Percentiles rank a stretch among this genome's conserved stretches.
Evolutionary conservation across 495 filamentous ascomycete species (phyloP).

Genomic region (Xylaria flabelliformis): DNA sequence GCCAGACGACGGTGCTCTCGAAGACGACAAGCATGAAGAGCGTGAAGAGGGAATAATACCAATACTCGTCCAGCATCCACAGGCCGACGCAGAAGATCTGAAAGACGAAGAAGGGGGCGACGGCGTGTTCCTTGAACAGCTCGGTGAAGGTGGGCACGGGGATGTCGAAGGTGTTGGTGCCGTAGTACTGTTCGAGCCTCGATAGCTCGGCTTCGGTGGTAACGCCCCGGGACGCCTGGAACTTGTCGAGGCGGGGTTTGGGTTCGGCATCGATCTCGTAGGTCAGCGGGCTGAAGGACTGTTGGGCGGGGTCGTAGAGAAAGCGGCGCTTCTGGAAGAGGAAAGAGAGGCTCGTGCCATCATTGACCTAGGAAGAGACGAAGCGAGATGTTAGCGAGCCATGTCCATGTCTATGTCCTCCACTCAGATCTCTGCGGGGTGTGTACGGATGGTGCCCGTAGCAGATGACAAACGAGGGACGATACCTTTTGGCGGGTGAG

Average conservation of each 20-base stretch:
- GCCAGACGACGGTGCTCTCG: constrained; percentile 99
- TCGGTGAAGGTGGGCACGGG: constrained; percentile 94
- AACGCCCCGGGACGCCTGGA: constrained; percentile 81
- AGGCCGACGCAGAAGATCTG: constrained; percentile 98
- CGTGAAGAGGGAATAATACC: constrained; percentile 99
- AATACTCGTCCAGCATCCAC: constrained; percentile 99
- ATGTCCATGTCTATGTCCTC: background rate
- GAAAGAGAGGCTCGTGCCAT: constrained; percentile 81
- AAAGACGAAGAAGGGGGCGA: constrained; percentile 99
- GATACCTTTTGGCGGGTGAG: constrained; percentile 74
- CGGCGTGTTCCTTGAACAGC: constrained; percentile 97
- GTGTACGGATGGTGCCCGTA: background rate
- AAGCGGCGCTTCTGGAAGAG: constrained; percentile 98
- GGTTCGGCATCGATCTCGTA: constrained; percentile 88
- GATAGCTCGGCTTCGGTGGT: constrained; percentile 72
- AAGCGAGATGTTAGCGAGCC: constrained; percentile 25
- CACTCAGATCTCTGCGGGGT: background rate
- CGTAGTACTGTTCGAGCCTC: constrained; percentile 87
- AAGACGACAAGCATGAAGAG: constrained; percentile 98
- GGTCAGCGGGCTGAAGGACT: constrained; percentile 76
- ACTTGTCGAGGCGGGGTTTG: constrained; percentile 73
- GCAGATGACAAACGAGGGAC: background rate
- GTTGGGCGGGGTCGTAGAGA: constrained; percentile 73
- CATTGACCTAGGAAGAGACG: constrained; percentile 57
- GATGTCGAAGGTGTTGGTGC: constrained; percentile 96